phyloP scores from a whole-genome alignment of 2,329 filamentous ascomycete species.

The Gyromitra esculenta region DNA sequence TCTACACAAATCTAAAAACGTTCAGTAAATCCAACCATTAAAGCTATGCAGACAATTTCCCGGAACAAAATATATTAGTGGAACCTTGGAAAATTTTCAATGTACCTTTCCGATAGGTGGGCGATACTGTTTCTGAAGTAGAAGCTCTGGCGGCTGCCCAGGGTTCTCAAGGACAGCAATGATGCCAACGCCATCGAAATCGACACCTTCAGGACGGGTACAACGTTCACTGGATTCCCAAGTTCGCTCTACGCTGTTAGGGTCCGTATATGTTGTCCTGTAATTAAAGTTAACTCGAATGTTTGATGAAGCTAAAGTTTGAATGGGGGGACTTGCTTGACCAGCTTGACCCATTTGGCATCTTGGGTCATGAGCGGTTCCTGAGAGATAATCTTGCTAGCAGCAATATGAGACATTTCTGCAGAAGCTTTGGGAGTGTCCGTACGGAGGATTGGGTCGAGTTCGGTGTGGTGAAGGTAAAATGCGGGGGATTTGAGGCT shows the following conservation, averaged over 20 bases:
- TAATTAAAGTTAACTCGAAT: slow-evolving; percentile 38
- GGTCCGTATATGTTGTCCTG: slow-evolving; percentile 73
- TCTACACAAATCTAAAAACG: slow-evolving; percentile 65
- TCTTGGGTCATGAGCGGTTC: slow-evolving; percentile 60
- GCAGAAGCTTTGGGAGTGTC: background rate
- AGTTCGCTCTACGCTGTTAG: slow-evolving; percentile 68
- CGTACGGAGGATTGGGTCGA: background rate
- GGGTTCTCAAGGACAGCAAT: slow-evolving; percentile 72
- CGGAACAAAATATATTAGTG: background rate
- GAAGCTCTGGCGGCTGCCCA: slow-evolving; percentile 62
- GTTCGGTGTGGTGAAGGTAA: background rate
- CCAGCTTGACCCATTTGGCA: slow-evolving; percentile 70
- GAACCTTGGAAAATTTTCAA: background rate
- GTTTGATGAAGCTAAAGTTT: slow-evolving; percentile 23
- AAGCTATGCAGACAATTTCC: background rate
- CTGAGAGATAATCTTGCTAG: slow-evolving; percentile 54
- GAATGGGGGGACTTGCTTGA: slow-evolving; percentile 63
- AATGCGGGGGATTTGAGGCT: slow-evolving; percentile 33
- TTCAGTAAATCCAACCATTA: background rate
- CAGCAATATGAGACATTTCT: slow-evolving; percentile 18
- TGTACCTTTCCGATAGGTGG: slow-evolving; percentile 68
- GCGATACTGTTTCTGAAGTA: slow-evolving; percentile 74
- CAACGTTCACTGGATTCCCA: slow-evolving; percentile 80
- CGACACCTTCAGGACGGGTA: slow-evolving; percentile 70
- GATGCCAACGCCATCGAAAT: slow-evolving; percentile 78